Evolutionary conservation across 371 early-diverging fungal genomes (phyloP).

Genomic region (Smittium mucronatum): DNA sequence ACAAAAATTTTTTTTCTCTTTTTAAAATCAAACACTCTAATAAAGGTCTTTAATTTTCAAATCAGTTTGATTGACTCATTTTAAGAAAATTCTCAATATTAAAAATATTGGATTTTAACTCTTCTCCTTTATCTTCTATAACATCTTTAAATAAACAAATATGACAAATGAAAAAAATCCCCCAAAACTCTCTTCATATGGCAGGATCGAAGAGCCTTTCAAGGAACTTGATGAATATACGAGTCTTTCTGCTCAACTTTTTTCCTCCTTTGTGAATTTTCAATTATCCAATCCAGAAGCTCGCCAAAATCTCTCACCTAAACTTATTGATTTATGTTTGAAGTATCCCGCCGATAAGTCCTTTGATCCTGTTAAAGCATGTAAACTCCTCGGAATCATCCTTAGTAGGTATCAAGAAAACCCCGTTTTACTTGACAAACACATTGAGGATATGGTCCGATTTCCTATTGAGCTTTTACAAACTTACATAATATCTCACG

Average conservation of each 20-base stretch:
- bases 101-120: too few species aligned
- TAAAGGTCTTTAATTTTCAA: too few species aligned
- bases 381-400: slow-evolving; percentile 9
- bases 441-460: slow-evolving; percentile 55
- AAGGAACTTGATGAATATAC: neutral
- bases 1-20: too few species aligned
- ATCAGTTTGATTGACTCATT: too few species aligned
- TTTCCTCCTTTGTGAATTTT: neutral
- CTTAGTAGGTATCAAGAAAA: slow-evolving; percentile 72
- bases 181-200: too few species aligned
- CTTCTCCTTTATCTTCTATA: too few species aligned
- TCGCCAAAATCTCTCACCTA: neutral
- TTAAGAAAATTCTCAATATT: too few species aligned
- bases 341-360: neutral
- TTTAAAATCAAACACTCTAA: too few species aligned
- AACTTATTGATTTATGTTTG: neutral
- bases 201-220: neutral
- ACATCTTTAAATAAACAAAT: too few species aligned
- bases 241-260: neutral
- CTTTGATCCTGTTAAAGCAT: neutral
- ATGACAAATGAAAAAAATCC: too few species aligned
- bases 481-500: slow-evolving; percentile 31
- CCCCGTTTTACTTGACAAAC: slow-evolving; percentile 74
- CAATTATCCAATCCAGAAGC: neutral
- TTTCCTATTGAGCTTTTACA: slow-evolving; percentile 49